Conservation (phyloP, 169 alveolate species). For the Cryptosporidium tyzzeri region DNA sequence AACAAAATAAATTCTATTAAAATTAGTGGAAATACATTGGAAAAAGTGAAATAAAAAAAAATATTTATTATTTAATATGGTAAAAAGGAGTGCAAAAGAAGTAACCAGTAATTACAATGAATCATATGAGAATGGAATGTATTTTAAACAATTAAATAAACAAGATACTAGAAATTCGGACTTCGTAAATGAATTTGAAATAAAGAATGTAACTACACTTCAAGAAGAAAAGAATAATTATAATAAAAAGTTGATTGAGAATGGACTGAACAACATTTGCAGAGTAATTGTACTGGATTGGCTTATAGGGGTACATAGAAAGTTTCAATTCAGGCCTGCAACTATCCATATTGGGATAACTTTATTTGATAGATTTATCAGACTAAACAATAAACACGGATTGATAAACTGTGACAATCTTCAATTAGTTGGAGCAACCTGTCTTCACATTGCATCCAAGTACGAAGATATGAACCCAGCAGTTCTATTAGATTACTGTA, state of each 20-base stretch:
- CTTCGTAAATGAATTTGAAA: not conserved
- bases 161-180: not conserved
- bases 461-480: slow-evolving; percentile 74
- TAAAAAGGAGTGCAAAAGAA: not conserved
- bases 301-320: slow-evolving; percentile 72
- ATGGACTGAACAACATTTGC: slow-evolving; percentile 62
- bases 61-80: not conserved
- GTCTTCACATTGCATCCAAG: slow-evolving; percentile 72
- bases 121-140: not conserved
- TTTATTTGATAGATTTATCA: slow-evolving; percentile 60
- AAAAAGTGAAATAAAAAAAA: not conserved
- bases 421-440: slow-evolving; percentile 64
- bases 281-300: slow-evolving; percentile 74
- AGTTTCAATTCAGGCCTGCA: slow-evolving; percentile 76
- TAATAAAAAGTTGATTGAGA: slow-evolving; percentile 26
- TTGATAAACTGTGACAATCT: slow-evolving; percentile 67
- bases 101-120: not conserved
- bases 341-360: slow-evolving; percentile 64
- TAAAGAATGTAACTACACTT: not conserved
- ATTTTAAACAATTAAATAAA: not conserved
- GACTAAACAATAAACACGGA: slow-evolving; percentile 1
- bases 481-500: slow-evolving; percentile 63
- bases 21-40: not conserved
- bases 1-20: not conserved
- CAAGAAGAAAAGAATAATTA: slow-evolving; percentile 18